Evolutionary conservation across 192 early-diverging fungal genomes (phyloP), one percentile per base, ranked within the genome.

Genomic region (Gamsiella multidivaricata): DNA sequence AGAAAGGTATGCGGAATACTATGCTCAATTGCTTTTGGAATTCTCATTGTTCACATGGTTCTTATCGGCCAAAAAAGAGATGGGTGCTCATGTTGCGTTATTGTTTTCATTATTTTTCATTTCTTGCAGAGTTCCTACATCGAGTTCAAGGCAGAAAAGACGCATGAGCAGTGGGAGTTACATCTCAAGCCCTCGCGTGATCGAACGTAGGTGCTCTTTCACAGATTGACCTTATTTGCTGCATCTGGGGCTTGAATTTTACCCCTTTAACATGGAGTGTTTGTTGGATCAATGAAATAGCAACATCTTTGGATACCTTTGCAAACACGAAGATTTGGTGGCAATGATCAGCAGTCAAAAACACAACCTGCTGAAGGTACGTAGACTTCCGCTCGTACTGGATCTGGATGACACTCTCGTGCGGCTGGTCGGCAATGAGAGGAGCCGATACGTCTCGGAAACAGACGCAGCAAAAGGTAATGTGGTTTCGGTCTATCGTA

Each of bases 351-450:
- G 79, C 20, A 81, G 83, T 15, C 86, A 86, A 31, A 82, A 81
- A 37, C 59, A 81, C 14, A 71, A 72, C 20, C 55, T 93, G 9
- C 57, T 91, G 10, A 57, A 67, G 2, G 67, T 64, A 20, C 73
- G 89, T 46, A 82, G 82, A 37, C 69, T 94, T 8, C 92, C 92
- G 1, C 84, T 94, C 18, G 92, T 94, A 0, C 75, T 94, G 22
- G 92, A 94, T 79, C 70, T 94, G 39, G 92, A 94, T 70, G 92
- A 94, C 67, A 94, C 92, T 0, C 76, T 94, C 0, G 90, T 94
- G 17, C 82, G 92, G 0, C 80, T 90, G 12, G 88, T 92, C 28
- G 90, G 89, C 11, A 84, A 85, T 66, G 85, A 86, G 29, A 81
- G 81, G 28, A 78, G 78, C 29, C 79, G 89, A 49, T 90, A 91